These are phyloP conservation scores for Stagonosporopsis chrysanthemi DNA, from an alignment of 2,329 filamentous ascomycete species.

Conservation along the genomic window DNA sequence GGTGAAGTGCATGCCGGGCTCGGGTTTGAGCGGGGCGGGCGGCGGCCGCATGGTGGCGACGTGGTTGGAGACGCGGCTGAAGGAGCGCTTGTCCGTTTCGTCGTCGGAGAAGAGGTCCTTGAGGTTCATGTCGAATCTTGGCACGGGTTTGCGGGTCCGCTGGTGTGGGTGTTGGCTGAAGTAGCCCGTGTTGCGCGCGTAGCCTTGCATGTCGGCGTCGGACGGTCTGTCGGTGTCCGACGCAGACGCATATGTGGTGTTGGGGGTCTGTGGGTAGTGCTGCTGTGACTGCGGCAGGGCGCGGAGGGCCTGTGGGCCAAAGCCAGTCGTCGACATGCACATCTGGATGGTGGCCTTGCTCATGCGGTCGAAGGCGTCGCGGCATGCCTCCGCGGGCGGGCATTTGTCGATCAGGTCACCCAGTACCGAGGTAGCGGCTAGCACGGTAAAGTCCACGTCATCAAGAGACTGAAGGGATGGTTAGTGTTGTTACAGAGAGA, in stretches of 20 bases:
- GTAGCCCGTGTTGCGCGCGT: slow-evolving; percentile 27
- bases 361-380: slow-evolving; percentile 93
- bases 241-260: slow-evolving; percentile 36
- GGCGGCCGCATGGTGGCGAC: slow-evolving; percentile 43
- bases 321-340: slow-evolving; percentile 86
- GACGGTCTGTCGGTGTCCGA: slow-evolving; percentile 34
- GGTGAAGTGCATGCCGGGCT: slow-evolving; percentile 34
- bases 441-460: slow-evolving; percentile 95
- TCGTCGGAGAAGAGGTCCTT: slow-evolving; percentile 50
- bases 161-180: slow-evolving; percentile 32
- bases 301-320: slow-evolving; percentile 61
- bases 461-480: slow-evolving; percentile 71
- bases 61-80: slow-evolving; percentile 48
- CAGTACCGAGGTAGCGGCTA: slow-evolving; percentile 91
- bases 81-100: slow-evolving; percentile 50
- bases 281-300: slow-evolving; percentile 30
- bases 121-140: slow-evolving; percentile 63
- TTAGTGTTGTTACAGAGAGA: slow-evolving; percentile 17
- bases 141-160: slow-evolving; percentile 54
- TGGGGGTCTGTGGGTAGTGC: slow-evolving; percentile 28
- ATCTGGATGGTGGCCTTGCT: slow-evolving; percentile 95
- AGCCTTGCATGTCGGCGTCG: slow-evolving; percentile 44
- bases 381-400: slow-evolving; percentile 90
- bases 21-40: slow-evolving; percentile 39
- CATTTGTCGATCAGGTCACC: slow-evolving; percentile 93